Conservation (phyloP, 2,329 filamentous ascomycete species). For the Podosphaera aphanis region DNA sequence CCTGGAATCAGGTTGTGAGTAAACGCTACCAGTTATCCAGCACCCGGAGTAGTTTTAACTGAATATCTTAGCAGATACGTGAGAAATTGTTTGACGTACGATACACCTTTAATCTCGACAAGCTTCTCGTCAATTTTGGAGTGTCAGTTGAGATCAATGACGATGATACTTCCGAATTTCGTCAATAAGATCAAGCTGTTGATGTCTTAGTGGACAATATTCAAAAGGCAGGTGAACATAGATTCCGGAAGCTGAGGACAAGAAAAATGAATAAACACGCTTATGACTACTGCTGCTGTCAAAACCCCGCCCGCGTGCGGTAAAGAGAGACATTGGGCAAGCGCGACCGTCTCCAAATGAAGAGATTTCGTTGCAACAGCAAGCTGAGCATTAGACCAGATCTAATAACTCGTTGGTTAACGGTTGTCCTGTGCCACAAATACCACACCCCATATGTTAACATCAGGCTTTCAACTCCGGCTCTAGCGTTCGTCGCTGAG, state of each 20-base stretch:
- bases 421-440: not conserved
- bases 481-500: not conserved
- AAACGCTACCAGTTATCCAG: too few relatives aligned
- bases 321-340: not conserved
- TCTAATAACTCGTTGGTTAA: not conserved
- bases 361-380: not conserved
- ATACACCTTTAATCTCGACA: not conserved
- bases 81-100: not conserved
- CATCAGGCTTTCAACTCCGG: not conserved
- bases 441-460: not conserved
- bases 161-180: not conserved
- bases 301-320: not conserved
- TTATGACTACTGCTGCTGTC: not conserved
- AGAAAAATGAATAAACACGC: not conserved
- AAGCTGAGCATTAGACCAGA: not conserved
- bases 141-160: not conserved
- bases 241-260: not conserved
- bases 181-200: not conserved
- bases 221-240: not conserved
- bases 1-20: too few relatives aligned
- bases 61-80: too few relatives aligned
- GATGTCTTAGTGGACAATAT: not conserved
- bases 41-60: too few relatives aligned
- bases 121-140: not conserved
- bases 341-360: not conserved